phyloP scores from a whole-genome alignment of 2,329 filamentous ascomycete species.

The Curvularia hawaiiensis region DNA sequence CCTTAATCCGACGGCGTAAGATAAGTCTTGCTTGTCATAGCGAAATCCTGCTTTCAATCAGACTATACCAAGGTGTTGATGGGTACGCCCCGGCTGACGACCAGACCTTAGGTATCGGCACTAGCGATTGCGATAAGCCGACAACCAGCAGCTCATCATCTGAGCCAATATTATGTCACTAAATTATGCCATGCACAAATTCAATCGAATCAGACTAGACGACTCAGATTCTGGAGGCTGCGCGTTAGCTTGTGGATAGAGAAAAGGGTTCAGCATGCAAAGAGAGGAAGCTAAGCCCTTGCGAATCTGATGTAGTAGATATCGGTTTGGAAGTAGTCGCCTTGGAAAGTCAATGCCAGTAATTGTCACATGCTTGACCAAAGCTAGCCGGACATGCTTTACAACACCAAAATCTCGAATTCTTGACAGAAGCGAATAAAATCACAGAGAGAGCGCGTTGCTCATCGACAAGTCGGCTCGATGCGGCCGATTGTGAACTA shows the following conservation, averaged over 20 bases:
- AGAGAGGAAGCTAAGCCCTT: neutral
- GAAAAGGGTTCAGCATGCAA: neutral
- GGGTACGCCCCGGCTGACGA: neutral
- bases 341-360: neutral
- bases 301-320: neutral
- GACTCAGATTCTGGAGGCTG: neutral
- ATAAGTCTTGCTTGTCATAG: neutral
- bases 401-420: neutral
- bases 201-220: neutral
- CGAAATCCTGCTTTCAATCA: neutral
- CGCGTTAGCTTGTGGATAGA: neutral
- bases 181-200: neutral
- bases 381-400: neutral
- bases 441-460: neutral
- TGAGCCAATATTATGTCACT: neutral
- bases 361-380: neutral
- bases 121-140: neutral
- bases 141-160: neutral
- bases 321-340: neutral
- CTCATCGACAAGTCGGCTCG: neutral
- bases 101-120: neutral
- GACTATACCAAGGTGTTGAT: neutral
- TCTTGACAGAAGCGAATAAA: neutral
- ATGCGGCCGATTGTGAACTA: constrained; percentile 1
- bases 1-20: constrained; percentile 4